phyloP scores from a whole-genome alignment of 352 stramenopile genomes.

The Pythium sp. region DNA sequence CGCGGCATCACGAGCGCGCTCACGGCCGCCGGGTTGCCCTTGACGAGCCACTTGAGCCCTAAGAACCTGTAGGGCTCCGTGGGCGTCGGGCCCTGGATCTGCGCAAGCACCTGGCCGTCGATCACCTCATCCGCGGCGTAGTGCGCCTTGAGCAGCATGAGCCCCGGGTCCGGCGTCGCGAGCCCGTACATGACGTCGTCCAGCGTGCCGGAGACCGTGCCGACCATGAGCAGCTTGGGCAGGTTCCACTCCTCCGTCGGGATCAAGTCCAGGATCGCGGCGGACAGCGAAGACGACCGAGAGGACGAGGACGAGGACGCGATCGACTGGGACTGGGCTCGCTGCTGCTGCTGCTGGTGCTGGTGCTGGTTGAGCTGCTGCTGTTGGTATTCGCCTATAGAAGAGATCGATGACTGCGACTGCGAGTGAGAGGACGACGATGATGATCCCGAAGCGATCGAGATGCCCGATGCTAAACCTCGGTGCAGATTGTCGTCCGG shows the following conservation, averaged over 20 bases:
- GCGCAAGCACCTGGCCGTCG: constrained; percentile 37
- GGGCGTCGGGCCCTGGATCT: constrained; percentile 26
- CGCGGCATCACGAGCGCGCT: constrained; percentile 32
- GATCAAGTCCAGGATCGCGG: neutral
- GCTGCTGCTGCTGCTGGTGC: neutral
- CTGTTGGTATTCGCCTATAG: neutral
- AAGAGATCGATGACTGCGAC: neutral
- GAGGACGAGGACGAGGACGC: neutral
- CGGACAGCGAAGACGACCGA: neutral
- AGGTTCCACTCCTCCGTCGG: neutral
- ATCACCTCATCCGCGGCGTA: constrained; percentile 39
- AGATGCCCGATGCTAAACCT: neutral
- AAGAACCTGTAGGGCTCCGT: constrained; percentile 45
- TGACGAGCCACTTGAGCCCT: constrained; percentile 40
- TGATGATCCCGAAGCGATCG: neutral
- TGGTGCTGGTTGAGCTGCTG: neutral
- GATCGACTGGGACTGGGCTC: neutral
- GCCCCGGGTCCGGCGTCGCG: constrained; percentile 32
- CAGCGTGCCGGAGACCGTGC: constrained; percentile 35
- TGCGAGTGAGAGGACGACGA: neutral
- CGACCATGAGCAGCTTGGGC: constrained; percentile 38
- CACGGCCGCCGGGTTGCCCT: constrained; percentile 10
- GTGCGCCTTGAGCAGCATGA: constrained; percentile 27
- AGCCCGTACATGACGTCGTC: constrained; percentile 57
- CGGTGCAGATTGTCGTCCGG: neutral